A percentile compares a stretch with the other conserved stretches of the same genome.
phyloP scores from a whole-genome alignment of 176 grass and related monocot genomes.

The Oryza brachyantha region DNA sequence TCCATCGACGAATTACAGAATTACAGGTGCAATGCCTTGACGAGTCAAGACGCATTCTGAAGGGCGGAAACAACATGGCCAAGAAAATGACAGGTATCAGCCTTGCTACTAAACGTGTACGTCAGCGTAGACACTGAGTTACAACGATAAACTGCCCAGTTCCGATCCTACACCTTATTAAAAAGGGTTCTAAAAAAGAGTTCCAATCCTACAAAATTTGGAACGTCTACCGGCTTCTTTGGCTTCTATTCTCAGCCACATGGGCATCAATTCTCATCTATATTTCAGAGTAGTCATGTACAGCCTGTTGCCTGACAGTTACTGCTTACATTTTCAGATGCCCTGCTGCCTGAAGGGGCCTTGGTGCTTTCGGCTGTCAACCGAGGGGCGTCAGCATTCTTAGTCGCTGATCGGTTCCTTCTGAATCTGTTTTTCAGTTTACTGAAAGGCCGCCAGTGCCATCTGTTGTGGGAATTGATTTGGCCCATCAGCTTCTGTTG shows the following conservation, averaged over 20 bases:
- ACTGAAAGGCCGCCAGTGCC: conserved; percentile 55
- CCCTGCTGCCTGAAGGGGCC: neutral
- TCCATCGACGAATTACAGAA: neutral
- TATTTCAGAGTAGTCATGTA: neutral
- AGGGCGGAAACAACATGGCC: neutral
- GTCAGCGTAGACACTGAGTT: neutral
- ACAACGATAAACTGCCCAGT: neutral
- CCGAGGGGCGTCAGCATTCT: neutral
- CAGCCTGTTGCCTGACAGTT: conserved; percentile 2
- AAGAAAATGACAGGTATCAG: neutral
- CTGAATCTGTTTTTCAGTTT: conserved; percentile 35
- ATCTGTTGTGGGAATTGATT: conserved; percentile 53
- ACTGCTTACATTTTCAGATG: neutral
- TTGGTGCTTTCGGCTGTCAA: neutral
- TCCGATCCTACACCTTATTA: neutral
- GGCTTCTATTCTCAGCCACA: neutral
- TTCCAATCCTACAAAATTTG: conserved; percentile 30
- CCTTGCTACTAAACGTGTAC: neutral
- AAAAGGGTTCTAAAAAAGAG: neutral
- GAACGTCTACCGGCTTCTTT: neutral
- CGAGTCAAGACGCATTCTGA: neutral
- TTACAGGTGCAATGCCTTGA: neutral
- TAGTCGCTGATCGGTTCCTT: conserved; percentile 24
- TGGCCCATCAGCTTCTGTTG: conserved; percentile 79
- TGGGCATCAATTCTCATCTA: neutral